Conservation (phyloP, 305 asterid genomes). For the Fraxinus latifolia region DNA sequence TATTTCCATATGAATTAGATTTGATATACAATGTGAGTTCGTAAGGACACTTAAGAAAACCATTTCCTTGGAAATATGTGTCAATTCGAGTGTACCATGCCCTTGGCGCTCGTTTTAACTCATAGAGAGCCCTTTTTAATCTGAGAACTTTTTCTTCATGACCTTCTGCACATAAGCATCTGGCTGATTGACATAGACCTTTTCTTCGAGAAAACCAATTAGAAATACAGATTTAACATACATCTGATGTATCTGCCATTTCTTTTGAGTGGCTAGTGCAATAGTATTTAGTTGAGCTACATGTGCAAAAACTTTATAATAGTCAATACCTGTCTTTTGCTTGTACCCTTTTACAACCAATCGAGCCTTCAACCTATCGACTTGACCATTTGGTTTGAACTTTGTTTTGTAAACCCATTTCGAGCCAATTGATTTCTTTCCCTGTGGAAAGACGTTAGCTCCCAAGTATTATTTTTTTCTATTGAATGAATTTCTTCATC, state of each 20-base stretch:
- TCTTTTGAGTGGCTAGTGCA: too few relatives aligned
- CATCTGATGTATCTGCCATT: too few relatives aligned
- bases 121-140: neutral
- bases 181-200: neutral
- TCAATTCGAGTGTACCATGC: neutral
- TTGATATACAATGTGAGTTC: neutral
- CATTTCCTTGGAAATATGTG: neutral
- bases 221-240: too few relatives aligned
- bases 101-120: neutral
- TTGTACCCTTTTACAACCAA: too few relatives aligned
- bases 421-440: too few relatives aligned
- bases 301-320: neutral
- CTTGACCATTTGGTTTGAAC: neutral
- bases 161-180: neutral
- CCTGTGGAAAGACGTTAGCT: too few relatives aligned
- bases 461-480: too few relatives aligned
- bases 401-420: neutral
- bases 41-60: neutral
- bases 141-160: neutral
- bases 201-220: too few relatives aligned
- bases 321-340: too few relatives aligned
- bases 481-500: too few relatives aligned
- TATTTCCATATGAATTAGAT: neutral
- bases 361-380: too few relatives aligned
- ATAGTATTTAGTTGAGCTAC: neutral